Conservation (phyloP, 192 early-diverging fungal genomes). For the Anaeromyces robustus region DNA sequence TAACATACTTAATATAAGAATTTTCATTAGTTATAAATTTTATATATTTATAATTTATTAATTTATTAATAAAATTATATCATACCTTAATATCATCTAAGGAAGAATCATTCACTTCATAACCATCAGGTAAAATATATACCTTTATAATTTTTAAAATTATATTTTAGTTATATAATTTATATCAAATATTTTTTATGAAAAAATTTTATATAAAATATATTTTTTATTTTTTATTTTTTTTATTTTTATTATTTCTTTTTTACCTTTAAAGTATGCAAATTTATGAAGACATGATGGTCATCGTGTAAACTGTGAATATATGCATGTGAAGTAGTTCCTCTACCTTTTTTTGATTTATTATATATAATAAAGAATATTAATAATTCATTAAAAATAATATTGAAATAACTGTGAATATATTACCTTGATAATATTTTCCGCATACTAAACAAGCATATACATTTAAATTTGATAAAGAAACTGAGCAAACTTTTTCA, state of each 20-base stretch:
- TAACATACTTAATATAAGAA: conserved; percentile 41
- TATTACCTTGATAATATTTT: conserved; percentile 79
- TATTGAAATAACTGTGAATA: not conserved
- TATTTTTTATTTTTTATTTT: no score
- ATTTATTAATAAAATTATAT: no score
- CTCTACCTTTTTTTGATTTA: conserved; percentile 42
- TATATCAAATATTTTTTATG: no score
- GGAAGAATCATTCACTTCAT: conserved; percentile 72
- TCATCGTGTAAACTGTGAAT: conserved; percentile 88
- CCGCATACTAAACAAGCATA: conserved; percentile 95
- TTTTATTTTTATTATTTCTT: not conserved
- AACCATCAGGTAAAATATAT: conserved; percentile 85
- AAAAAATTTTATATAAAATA: no score
- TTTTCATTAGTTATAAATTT: not conserved
- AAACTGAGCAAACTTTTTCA: conserved; percentile 92
- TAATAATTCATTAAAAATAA: not conserved
- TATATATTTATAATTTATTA: no score
- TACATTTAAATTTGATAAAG: conserved; percentile 80
- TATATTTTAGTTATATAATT: no score
- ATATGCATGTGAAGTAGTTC: conserved; percentile 80
- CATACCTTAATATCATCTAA: conserved; percentile 80
- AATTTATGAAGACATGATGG: conserved; percentile 92
- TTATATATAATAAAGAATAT: not conserved
- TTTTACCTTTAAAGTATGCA: conserved; percentile 54
- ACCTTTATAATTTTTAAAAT: conserved; percentile 17